A percentile compares a stretch with the other conserved stretches of the same genome.
Evolutionary conservation across 2,329 filamentous ascomycete species (phyloP).

Genomic region (Cercospora brassicicola): DNA sequence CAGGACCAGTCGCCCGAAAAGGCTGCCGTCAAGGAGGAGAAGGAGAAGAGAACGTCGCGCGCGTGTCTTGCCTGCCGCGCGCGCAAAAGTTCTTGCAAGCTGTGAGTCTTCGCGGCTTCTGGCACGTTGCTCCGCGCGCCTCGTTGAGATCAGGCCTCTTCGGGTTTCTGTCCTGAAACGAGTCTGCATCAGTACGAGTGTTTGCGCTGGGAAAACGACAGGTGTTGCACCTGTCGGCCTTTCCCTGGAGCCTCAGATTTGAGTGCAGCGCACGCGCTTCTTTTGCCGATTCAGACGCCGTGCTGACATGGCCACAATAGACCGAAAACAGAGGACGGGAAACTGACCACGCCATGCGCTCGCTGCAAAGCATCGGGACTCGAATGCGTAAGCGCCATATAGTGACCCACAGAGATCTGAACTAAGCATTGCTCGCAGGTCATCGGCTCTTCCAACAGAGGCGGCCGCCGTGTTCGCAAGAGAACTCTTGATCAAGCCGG

Average conservation of each 20-base stretch:
- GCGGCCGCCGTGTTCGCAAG: constrained; percentile 59
- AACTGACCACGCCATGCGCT: constrained; percentile 56
- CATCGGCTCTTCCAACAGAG: constrained; percentile 55
- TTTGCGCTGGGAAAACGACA: neutral
- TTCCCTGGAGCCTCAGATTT: neutral
- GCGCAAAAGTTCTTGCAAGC: constrained; percentile 53
- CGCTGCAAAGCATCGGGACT: constrained; percentile 59
- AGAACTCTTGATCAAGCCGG: constrained; percentile 42
- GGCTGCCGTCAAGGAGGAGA: constrained; percentile 20
- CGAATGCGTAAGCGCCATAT: constrained; percentile 50
- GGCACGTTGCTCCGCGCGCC: constrained; percentile 1
- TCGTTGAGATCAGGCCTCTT: neutral
- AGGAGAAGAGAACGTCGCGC: constrained; percentile 32
- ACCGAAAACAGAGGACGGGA: constrained; percentile 48
- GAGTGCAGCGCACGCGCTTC: neutral
- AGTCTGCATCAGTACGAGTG: neutral
- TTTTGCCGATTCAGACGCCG: constrained; percentile 6
- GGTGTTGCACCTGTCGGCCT: neutral
- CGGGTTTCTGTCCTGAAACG: neutral
- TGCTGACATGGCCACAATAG: constrained; percentile 30
- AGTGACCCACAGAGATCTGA: neutral
- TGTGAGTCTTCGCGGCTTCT: constrained; percentile 42
- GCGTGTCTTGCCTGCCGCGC: constrained; percentile 53
- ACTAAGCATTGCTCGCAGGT: constrained; percentile 6
- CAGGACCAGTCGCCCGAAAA: constrained; percentile 3